Base-by-base conservation (phyloP, 2,329 filamentous ascomycete species). In the Epichloe elymi region DNA sequence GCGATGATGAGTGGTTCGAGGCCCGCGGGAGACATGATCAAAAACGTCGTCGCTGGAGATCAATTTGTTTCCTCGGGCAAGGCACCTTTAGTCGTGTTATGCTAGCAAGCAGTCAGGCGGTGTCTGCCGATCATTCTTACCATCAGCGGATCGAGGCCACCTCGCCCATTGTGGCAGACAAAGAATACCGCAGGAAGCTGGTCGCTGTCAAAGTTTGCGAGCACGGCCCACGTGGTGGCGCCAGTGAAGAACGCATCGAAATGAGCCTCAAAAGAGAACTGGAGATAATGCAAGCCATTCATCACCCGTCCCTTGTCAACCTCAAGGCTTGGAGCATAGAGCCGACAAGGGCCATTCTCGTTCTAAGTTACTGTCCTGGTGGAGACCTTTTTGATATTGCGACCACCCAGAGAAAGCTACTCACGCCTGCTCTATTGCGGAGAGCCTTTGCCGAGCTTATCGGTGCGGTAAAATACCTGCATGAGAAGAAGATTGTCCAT, bases 201-300 rank as follows among this genome's bases (percentile, higher is more conserved):
- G 93, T 97, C 3, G 93, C 93, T 1, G 82, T 98, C 63, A 98
- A 98, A 67, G 82, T 98, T 43, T 91, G 94, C 63, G 88, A 96
- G 66, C 89, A 95, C 67, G 93, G 91, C 3, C 91, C 93, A 1
- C 88, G 88, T 23, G 93, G 93, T 49, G 91, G 91, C 44, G 91
- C 90, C 4, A 93, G 93, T 46, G 89, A 95, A 64, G 87, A 95
- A 59, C 82, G 93, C 39, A 83, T 97, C 55, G 91, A 96, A 67
- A 88, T 93, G 68, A 94, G 89, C 51, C 71, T 98, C 56, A 95
- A 95, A 69, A 82, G 93, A 54, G 93, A 98, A 71, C 78, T 98
- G 40, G 91, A 97, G 60, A 94, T 98, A 57, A 83, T 98, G 73
- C 88, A 86, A 64, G 81, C 78, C 17, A 83, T 97, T 59, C 83